Evolutionary conservation across 371 early-diverging fungal species (phyloP).

Genomic region (Mycotypha africana): DNA sequence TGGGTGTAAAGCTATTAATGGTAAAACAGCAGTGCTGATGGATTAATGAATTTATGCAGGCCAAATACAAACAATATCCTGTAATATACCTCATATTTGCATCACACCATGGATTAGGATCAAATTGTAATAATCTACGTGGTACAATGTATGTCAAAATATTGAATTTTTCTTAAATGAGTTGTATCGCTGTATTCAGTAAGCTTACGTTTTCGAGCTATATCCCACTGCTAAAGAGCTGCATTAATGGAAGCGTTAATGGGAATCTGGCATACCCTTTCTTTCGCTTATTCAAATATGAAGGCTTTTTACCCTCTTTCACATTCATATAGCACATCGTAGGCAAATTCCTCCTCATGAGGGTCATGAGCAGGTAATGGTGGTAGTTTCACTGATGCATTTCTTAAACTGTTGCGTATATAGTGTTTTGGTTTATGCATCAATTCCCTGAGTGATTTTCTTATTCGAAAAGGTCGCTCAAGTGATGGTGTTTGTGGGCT

Average conservation of each 20-base stretch:
- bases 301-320: slow-evolving; percentile 42
- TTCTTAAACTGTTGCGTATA: slow-evolving; percentile 10
- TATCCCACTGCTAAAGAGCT: slow-evolving; percentile 55
- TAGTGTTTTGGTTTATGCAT: slow-evolving; percentile 20
- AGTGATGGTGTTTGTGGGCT: too few relatives aligned
- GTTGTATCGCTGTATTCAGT: too few relatives aligned
- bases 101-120: slow-evolving; percentile 62
- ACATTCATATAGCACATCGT: slow-evolving; percentile 47
- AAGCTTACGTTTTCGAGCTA: slow-evolving; percentile 47
- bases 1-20: slow-evolving; percentile 29
- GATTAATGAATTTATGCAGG: too few relatives aligned
- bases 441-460: slow-evolving; percentile 31
- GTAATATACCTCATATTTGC: slow-evolving; percentile 33
- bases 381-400: slow-evolving; percentile 24
- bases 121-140: slow-evolving; percentile 47
- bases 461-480: slow-evolving; percentile 25
- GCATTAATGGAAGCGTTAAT: neutral
- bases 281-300: neutral
- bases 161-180: too few relatives aligned
- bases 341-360: slow-evolving; percentile 29
- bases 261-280: neutral
- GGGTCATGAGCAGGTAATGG: slow-evolving; percentile 24
- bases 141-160: too few relatives aligned
- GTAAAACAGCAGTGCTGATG: too few relatives aligned
- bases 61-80: too few relatives aligned